phyloP scores from a whole-genome alignment of 352 stramenopile species.

The Phytophthora parvispora region DNA sequence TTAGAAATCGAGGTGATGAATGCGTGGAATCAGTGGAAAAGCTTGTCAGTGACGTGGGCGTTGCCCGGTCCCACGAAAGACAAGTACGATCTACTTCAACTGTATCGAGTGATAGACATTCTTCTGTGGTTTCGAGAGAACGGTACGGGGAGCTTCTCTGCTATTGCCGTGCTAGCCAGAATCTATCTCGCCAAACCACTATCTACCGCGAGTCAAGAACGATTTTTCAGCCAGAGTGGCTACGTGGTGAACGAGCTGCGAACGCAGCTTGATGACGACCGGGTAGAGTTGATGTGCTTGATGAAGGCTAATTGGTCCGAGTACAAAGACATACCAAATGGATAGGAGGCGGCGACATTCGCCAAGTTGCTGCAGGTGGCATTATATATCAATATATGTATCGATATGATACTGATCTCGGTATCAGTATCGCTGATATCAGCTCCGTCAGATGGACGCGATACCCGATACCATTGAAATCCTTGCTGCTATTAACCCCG shows the following conservation, averaged over 20 bases:
- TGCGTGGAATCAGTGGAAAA: conserved; percentile 4
- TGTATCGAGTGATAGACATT: not conserved
- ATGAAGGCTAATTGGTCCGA: conserved; percentile 11
- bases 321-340: not conserved
- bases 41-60: not conserved
- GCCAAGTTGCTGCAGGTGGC: not conserved
- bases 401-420: not conserved
- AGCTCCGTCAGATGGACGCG: not conserved
- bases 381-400: not conserved
- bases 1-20: no score
- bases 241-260: conserved; percentile 8
- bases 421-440: not conserved
- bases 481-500: not conserved
- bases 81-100: not conserved
- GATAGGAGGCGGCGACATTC: not conserved
- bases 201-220: conserved; percentile 4
- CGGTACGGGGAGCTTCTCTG: not conserved
- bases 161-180: not conserved
- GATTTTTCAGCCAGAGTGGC: conserved; percentile 10
- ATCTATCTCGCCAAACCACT: not conserved
- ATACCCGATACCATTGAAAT: not conserved
- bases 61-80: not conserved
- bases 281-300: conserved; percentile 12
- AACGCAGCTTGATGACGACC: conserved; percentile 3
- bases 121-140: not conserved